Conservation (phyloP, 169 alveolate genomes). For the Plasmodium knowlesi region DNA sequence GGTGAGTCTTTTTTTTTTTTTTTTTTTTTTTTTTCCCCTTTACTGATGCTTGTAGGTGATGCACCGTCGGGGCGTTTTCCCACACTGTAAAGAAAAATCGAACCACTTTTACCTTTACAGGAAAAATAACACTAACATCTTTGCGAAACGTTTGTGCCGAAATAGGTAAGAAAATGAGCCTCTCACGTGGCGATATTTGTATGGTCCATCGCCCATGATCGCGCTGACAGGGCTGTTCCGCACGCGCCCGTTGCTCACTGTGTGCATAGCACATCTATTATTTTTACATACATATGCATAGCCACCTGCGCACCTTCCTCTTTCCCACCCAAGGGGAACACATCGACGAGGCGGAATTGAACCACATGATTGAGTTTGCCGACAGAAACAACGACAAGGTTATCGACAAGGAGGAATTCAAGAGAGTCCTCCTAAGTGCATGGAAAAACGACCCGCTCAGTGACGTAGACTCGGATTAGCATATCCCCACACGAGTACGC, state of each 20-base stretch:
- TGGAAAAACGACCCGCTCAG: slow-evolving; percentile 71
- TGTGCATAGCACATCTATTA: not conserved
- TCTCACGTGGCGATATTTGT: not conserved
- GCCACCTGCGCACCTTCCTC: not conserved
- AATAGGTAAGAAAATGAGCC: slow-evolving; percentile 15
- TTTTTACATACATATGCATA: not conserved
- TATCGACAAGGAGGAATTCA: slow-evolving; percentile 55
- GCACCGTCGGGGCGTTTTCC: not conserved
- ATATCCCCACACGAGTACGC: not conserved
- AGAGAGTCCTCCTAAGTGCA: slow-evolving; percentile 10
- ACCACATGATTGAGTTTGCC: slow-evolving; percentile 59
- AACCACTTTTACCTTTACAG: slow-evolving; percentile 5
- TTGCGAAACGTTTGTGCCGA: slow-evolving; percentile 41
- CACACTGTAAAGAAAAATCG: not conserved
- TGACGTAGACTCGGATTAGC: slow-evolving; percentile 61
- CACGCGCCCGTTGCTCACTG: not conserved
- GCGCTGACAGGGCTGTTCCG: not conserved
- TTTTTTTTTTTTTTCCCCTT: not conserved
- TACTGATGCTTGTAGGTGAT: not conserved
- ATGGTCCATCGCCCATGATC: not conserved
- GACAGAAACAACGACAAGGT: slow-evolving; percentile 63
- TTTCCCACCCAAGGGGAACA: slow-evolving; percentile 31
- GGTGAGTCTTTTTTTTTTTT: slow-evolving; percentile 32
- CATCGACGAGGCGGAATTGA: slow-evolving; percentile 35
- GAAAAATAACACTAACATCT: slow-evolving; percentile 32